Evolutionary conservation across 2,329 filamentous ascomycete species (phyloP), one percentile per base, ranked within the genome.

Genomic region (Alternaria metachromatica): DNA sequence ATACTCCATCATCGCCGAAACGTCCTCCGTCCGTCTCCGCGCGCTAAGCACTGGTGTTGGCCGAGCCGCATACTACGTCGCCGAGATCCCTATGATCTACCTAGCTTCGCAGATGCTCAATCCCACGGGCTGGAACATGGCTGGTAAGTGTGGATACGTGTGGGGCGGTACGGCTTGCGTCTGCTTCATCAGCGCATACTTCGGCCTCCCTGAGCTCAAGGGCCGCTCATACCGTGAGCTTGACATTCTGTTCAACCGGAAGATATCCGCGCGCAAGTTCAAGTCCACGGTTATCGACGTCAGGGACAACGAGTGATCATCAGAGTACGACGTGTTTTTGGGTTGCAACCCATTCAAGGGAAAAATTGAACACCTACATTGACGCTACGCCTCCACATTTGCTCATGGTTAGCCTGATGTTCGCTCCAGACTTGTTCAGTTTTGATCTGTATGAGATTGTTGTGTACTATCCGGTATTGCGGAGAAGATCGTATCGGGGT

Each of bases 1-100:
- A 11, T 90, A 86, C 84, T 86, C 87, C 77, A 88, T 90, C 71
- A 90, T 90, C 54, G 87, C 86, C 63, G 88, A 90, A 78, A 90
- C 88, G 2, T 89, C 88, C 0, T 82, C 88, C 48, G 84, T 90
- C 60, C 87, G 88, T 65, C 87, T 90, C 48, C 78, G 88, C 37
- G 86, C 88, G 45, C 80, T 90, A 15, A 90, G 86, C 7, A 90
- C 88, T 23, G 88, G 87, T 78, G 78, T 90, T 55, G 88, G 88
- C 73, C 87, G 88, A 72, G 88, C 80, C 46, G 80, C 83, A 9
- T 90, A 90, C 83, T 90, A 90, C 78, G 69, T 88, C 13, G 82
- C 88, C 63, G 85, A 90, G 60, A 90, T 90, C 71, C 87, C 88
- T 66, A 88, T 87, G 74, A 90, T 90, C 74, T 90, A 87, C 83